Percentiles rank a stretch among this genome's conserved stretches.
These are phyloP conservation scores for Arxiozyma heterogenica DNA, from an alignment of 1,139 yeast genomes.

Conservation along the genomic window DNA sequence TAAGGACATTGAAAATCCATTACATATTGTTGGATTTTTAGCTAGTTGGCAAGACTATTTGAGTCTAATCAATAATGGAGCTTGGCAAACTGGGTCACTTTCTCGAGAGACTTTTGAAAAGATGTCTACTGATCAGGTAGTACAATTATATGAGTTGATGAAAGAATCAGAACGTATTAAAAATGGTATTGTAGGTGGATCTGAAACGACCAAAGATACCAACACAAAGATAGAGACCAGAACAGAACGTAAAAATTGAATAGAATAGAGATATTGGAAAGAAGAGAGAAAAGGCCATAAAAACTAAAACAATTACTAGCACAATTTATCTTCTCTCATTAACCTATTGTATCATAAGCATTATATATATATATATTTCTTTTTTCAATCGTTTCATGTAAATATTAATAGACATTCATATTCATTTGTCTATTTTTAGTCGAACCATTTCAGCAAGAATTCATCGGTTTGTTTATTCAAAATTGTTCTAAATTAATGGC, in stretches of 20 bases:
- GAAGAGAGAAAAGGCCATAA: not conserved
- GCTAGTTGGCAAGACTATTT: constrained; percentile 93
- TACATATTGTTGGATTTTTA: constrained; percentile 86
- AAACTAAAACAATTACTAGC: too few relatives aligned
- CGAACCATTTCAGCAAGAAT: not conserved
- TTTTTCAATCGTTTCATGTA: too few relatives aligned
- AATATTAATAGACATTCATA: too few relatives aligned
- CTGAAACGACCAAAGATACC: not conserved
- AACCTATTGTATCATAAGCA: not conserved
- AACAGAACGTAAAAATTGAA: not conserved
- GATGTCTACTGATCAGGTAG: constrained; percentile 85
- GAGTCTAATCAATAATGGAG: constrained; percentile 59
- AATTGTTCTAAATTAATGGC: not conserved
- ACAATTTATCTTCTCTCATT: too few relatives aligned
- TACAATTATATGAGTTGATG: constrained; percentile 71
- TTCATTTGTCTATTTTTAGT: too few relatives aligned
- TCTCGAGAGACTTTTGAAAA: constrained; percentile 60
- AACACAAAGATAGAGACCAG: not conserved
- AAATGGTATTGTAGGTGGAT: not conserved
- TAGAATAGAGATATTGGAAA: too few relatives aligned
- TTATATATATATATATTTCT: not conserved
- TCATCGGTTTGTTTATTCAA: not conserved
- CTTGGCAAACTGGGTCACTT: constrained; percentile 66
- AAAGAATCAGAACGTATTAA: constrained; percentile 40
- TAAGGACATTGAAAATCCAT: constrained; percentile 70